Evolutionary conservation across 208 protist genomes (phyloP), one percentile per base, ranked within the genome.

Genomic region (Trypanosoma lewisi): DNA sequence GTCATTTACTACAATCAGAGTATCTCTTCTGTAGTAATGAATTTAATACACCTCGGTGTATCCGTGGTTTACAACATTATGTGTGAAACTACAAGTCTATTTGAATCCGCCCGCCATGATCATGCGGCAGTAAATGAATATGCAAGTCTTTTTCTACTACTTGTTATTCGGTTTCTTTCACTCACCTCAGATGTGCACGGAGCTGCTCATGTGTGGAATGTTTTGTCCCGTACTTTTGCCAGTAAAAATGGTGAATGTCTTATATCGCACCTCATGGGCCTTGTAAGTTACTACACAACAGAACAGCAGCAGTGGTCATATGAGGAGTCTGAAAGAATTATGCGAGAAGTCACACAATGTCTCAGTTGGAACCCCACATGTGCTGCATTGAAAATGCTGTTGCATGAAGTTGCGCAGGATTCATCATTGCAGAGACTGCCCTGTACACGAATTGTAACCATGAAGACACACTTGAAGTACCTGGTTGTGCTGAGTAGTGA

Each of bases 1-100:
- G 55, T 82, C 21, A 62, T 95, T 33, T 78, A 75, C 49, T 87
- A 77, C 58, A 28, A 9, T 21, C 19, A 42, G n/a, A 42, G 28
- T 45, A 25, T 12, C 31, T 7, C 48, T 16, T 1, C 23, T 60
- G 3, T 31, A 1, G 4, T 52, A 7, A 37, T 44, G 5, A 34
- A 34, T 30, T 52, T 66, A 28, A 39, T 30, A 45, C 28, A 27
- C 30, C 42, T 72, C 36, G 49, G 58, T 31, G 28, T 65, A 28
- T 27, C 39, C 2, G 30, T 63, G 14, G 14, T 70, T 2, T 39
- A 57, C 48, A 4, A 6, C 9, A 50, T 63, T 25, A 7, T 56
- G 1, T 63, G 55, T 45, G n/a, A 34, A 7, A 34, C 64, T 37
- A 70, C 64, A 5, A 11, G 4, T 5, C 37, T 48, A 2, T 64